A percentile compares a stretch with the other conserved stretches of the same genome.
Conservation (phyloP, 257 asterid genomes). For the Linderniella brevidens region DNA sequence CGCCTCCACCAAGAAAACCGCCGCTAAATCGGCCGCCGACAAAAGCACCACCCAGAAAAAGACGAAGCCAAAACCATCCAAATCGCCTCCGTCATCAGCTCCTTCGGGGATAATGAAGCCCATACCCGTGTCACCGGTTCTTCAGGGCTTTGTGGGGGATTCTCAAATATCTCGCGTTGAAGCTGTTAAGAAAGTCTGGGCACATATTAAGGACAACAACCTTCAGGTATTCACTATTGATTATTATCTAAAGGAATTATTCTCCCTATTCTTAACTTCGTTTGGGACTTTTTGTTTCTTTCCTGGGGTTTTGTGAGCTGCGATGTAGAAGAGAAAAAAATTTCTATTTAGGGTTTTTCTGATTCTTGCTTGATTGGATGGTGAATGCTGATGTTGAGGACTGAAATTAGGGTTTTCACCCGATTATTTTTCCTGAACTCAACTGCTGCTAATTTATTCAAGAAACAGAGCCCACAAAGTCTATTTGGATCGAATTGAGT, state of each 20-base stretch:
- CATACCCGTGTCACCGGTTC: conserved; percentile 28
- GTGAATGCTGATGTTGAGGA: too few species aligned
- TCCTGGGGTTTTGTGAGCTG: not conserved
- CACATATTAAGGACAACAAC: conserved; percentile 34
- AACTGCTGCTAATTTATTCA: too few species aligned
- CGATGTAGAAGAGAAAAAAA: too few species aligned
- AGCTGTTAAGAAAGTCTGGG: conserved; percentile 53
- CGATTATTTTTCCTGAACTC: too few species aligned
- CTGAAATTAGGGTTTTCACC: too few species aligned
- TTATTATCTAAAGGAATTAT: conserved; percentile 5
- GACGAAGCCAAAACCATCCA: not conserved
- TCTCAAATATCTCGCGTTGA: conserved; percentile 29
- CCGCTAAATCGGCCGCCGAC: conserved; percentile 15
- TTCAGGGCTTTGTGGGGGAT: conserved; percentile 34
- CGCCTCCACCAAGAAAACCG: conserved; percentile 14
- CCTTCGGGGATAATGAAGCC: conserved; percentile 17
- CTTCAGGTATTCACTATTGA: conserved; percentile 26
- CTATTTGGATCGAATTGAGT: too few species aligned
- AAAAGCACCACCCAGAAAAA: conserved; percentile 12
- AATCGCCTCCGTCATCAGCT: too few species aligned
- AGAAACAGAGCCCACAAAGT: too few species aligned
- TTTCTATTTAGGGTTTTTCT: too few species aligned
- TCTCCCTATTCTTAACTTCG: not conserved
- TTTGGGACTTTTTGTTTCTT: not conserved
- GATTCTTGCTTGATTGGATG: too few species aligned